A percentile compares a stretch with the other conserved stretches of the same genome.
These are phyloP conservation scores for Hansenula lynferdii DNA, from an alignment of 1,139 yeast genomes.

Conservation along the genomic window DNA sequence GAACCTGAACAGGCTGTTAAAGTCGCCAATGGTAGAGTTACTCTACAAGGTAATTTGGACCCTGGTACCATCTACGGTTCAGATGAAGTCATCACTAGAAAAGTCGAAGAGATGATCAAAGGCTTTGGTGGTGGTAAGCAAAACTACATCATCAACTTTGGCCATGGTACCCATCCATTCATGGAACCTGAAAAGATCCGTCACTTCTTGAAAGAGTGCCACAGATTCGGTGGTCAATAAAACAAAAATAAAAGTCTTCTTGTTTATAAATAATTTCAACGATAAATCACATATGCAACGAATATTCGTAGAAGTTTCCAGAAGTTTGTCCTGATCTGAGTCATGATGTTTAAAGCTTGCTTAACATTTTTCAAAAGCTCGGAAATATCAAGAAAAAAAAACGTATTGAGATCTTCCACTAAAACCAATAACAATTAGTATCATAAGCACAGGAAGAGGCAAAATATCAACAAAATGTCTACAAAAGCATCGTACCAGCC, in stretches of 20 bases:
- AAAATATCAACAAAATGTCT: background rate
- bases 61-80: slow-evolving; percentile 95
- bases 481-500: background rate
- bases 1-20: slow-evolving; percentile 83
- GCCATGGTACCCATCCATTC: slow-evolving; percentile 97
- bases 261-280: no score
- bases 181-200: slow-evolving; percentile 89
- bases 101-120: slow-evolving; percentile 81
- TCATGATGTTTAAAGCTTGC: no score
- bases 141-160: slow-evolving; percentile 87
- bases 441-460: no score
- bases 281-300: no score
- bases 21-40: slow-evolving; percentile 72
- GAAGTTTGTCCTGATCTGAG: no score
- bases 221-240: slow-evolving; percentile 57
- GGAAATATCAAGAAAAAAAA: no score
- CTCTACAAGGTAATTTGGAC: slow-evolving; percentile 92
- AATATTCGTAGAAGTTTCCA: no score
- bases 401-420: no score
- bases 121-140: slow-evolving; percentile 93
- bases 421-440: no score
- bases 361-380: no score
- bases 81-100: slow-evolving; percentile 68
- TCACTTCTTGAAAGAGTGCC: slow-evolving; percentile 83
- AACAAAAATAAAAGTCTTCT: no score